These are phyloP conservation scores for Plantago rigida DNA, from an alignment of 305 asterid species.

Conservation along the genomic window DNA sequence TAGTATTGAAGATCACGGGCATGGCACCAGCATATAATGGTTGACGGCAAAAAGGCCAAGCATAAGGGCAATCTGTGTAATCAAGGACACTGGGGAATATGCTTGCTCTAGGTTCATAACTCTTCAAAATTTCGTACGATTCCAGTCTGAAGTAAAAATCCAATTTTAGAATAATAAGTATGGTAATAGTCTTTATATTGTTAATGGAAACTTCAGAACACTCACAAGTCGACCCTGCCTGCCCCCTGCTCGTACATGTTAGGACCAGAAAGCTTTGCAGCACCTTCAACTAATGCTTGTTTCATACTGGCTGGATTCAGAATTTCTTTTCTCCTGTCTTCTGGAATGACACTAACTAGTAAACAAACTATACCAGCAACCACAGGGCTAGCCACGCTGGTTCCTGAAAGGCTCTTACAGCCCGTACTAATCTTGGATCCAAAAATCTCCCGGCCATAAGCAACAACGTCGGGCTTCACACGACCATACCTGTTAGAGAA, in stretches of 20 bases:
- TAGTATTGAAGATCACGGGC: conserved; percentile 86
- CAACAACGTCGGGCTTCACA: conserved; percentile 95
- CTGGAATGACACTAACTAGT: conserved; percentile 81
- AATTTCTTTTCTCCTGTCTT: conserved; percentile 60
- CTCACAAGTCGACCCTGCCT: conserved; percentile 98
- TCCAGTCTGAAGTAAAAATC: conserved; percentile 53
- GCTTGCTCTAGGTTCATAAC: conserved; percentile 89
- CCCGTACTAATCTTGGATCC: conserved; percentile 98
- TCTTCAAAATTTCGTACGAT: conserved; percentile 77
- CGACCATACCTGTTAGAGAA: conserved; percentile 76
- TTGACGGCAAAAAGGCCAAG: conserved; percentile 98
- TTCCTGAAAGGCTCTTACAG: conserved; percentile 96
- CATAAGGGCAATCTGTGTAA: conserved; percentile 87
- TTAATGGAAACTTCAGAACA: conserved; percentile 30
- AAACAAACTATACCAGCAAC: conserved; percentile 98
- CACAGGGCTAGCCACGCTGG: conserved; percentile 99
- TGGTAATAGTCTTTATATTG: conserved; percentile 22
- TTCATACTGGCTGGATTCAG: conserved; percentile 93
- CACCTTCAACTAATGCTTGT: conserved; percentile 95
- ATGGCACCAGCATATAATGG: conserved; percentile 93
- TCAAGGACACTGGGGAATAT: conserved; percentile 87
- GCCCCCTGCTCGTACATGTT: conserved; percentile 99
- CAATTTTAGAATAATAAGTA: conserved; percentile 27
- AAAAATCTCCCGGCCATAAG: conserved; percentile 94
- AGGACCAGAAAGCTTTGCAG: conserved; percentile 88